phyloP scores from a whole-genome alignment of 176 grass and related monocot species.

The Dactylis glomerata region DNA sequence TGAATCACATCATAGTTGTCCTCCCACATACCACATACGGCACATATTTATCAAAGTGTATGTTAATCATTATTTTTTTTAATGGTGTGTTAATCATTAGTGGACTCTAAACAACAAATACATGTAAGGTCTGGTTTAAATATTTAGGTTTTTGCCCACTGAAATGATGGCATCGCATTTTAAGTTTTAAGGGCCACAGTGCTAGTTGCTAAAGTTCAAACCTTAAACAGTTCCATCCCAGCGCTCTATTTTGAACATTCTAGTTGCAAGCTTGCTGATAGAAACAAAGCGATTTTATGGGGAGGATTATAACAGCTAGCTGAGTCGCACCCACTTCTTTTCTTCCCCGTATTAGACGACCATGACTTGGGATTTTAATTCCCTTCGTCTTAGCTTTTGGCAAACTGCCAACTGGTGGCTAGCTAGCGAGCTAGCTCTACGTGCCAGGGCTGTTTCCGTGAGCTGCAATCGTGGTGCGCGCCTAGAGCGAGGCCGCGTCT shows the following conservation, averaged over 20 bases:
- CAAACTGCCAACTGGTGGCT: slow-evolving; percentile 12
- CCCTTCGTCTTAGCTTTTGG: neutral
- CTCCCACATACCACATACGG: too few relatives aligned
- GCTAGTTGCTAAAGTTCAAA: neutral
- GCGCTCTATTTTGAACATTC: neutral
- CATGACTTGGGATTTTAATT: neutral
- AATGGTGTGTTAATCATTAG: too few relatives aligned
- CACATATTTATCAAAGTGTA: too few relatives aligned
- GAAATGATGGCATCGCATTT: neutral
- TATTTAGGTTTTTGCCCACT: neutral
- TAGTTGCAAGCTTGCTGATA: neutral
- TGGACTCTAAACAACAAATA: too few relatives aligned
- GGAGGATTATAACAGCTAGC: neutral
- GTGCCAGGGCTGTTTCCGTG: neutral
- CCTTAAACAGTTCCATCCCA: neutral
- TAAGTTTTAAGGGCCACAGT: neutral
- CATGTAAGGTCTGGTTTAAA: too few relatives aligned
- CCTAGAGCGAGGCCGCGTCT: neutral
- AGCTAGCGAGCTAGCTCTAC: neutral
- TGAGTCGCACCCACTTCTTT: neutral
- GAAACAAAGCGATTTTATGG: neutral
- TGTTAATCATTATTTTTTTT: too few relatives aligned
- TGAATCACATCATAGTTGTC: too few relatives aligned
- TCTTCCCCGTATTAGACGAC: neutral
- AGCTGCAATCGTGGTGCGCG: slow-evolving; percentile 9